Conservation (phyloP, 2,329 filamentous ascomycete species). For the Microthyrium microscopicum region DNA sequence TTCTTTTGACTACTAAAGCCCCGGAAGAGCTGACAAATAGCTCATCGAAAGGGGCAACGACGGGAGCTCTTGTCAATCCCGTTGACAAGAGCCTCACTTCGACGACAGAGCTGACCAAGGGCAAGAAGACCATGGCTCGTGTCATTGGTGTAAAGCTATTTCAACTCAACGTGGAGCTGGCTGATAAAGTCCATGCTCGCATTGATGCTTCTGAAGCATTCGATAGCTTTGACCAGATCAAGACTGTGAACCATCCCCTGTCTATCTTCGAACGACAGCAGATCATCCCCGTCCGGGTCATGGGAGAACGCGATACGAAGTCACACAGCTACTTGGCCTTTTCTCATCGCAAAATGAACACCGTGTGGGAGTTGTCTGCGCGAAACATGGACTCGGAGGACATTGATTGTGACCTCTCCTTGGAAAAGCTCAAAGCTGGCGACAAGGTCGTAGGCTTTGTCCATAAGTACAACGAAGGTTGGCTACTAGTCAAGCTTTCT, state of each 20-base stretch:
- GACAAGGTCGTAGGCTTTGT: conserved; percentile 67
- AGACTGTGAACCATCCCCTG: conserved; percentile 67
- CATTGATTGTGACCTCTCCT: conserved; percentile 45
- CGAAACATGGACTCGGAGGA: conserved; percentile 49
- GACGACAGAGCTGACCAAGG: conserved; percentile 57
- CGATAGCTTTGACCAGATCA: conserved; percentile 73
- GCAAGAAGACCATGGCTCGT: conserved; percentile 57
- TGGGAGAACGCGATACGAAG: conserved; percentile 78
- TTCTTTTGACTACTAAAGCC: conserved; percentile 51
- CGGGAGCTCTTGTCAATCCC: conserved; percentile 35
- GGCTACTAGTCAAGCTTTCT: conserved; percentile 79
- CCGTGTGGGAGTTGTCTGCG: conserved; percentile 71
- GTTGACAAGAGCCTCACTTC: conserved; percentile 48
- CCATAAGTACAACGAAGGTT: conserved; percentile 70
- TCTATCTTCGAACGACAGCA: conserved; percentile 55
- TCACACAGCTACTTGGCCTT: conserved; percentile 87
- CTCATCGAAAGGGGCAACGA: conserved; percentile 19
- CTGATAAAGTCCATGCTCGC: conserved; percentile 79
- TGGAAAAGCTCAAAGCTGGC: conserved; percentile 57
- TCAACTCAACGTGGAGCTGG: conserved; percentile 78
- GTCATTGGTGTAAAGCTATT: conserved; percentile 78
- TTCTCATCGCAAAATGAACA: conserved; percentile 64
- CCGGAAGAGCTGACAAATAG: conserved; percentile 31
- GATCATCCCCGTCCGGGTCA: conserved; percentile 54
- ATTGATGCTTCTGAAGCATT: conserved; percentile 86